phyloP scores from a whole-genome alignment of 176 grass and related monocot species.

The Juncus effusus region DNA sequence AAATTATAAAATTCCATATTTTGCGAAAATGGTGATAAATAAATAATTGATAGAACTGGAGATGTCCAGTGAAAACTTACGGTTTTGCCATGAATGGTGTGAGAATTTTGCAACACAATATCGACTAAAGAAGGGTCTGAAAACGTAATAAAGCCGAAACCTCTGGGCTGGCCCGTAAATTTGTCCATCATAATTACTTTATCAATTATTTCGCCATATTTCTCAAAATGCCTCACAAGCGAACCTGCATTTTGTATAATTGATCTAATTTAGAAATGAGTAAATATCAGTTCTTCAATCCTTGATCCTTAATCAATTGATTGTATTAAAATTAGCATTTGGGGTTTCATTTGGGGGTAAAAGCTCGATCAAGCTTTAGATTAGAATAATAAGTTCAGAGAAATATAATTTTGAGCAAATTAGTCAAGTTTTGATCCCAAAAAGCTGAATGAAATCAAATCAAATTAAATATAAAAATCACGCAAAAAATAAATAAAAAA shows the following conservation, averaged over 20 bases:
- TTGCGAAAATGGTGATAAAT: background rate
- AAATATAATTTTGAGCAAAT: background rate
- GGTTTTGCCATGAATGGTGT: slow-evolving; percentile 75
- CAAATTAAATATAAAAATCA: slow-evolving; percentile 1
- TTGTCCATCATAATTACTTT: slow-evolving; percentile 90
- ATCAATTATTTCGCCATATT: slow-evolving; percentile 84
- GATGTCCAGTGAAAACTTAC: slow-evolving; percentile 43
- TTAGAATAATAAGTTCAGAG: slow-evolving; percentile 2
- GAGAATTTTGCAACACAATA: slow-evolving; percentile 72
- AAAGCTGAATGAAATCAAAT: background rate
- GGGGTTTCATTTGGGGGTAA: slow-evolving; percentile 7
- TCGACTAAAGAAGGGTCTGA: slow-evolving; percentile 62
- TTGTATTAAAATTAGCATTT: background rate
- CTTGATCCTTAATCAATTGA: background rate
- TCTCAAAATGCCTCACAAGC: slow-evolving; percentile 73
- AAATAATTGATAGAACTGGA: background rate
- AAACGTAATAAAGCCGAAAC: slow-evolving; percentile 96
- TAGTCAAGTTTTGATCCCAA: background rate
- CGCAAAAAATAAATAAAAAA: background rate
- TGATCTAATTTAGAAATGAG: background rate
- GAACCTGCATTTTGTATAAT: slow-evolving; percentile 29
- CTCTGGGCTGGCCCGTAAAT: slow-evolving; percentile 70
- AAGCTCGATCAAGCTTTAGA: slow-evolving; percentile 2
- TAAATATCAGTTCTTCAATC: background rate
- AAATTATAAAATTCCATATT: background rate